These are phyloP conservation scores for Echeveria elegans DNA, from an alignment of 164 flowering plant genomes.

Conservation along the genomic window DNA sequence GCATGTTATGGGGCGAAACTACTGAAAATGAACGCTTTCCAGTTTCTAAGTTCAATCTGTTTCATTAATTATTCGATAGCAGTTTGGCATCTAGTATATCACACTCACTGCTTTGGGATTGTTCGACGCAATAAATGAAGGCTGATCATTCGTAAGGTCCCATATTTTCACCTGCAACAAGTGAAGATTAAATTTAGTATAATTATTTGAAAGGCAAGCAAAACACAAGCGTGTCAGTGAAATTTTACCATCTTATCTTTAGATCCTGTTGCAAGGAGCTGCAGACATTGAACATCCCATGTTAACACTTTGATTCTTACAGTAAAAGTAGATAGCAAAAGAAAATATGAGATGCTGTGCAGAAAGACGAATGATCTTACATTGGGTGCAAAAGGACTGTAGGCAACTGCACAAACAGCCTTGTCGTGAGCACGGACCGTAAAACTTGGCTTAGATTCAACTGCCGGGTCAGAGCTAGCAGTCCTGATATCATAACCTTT, in stretches of 20 bases:
- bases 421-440: constrained; percentile 93
- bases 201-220: background rate
- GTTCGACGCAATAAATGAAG: constrained; percentile 60
- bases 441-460: constrained; percentile 51
- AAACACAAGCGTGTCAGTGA: background rate
- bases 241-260: constrained; percentile 62
- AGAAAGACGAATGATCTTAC: constrained; percentile 22
- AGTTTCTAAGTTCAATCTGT: too few relatives aligned
- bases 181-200: background rate
- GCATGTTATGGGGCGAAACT: background rate
- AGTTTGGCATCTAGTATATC: background rate
- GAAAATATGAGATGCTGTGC: background rate
- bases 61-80: too few relatives aligned
- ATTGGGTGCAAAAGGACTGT: constrained; percentile 54
- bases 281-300: constrained; percentile 11
- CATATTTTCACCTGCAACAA: constrained; percentile 67
- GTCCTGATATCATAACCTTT: constrained; percentile 70
- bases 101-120: constrained; percentile 72
- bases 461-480: constrained; percentile 44
- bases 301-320: background rate
- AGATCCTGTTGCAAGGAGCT: constrained; percentile 92
- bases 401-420: constrained; percentile 70
- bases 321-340: background rate
- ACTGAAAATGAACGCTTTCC: background rate
- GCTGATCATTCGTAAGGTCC: constrained; percentile 78